Conservation (phyloP, 305 asterid genomes). For the Fraxinus sp. region DNA sequence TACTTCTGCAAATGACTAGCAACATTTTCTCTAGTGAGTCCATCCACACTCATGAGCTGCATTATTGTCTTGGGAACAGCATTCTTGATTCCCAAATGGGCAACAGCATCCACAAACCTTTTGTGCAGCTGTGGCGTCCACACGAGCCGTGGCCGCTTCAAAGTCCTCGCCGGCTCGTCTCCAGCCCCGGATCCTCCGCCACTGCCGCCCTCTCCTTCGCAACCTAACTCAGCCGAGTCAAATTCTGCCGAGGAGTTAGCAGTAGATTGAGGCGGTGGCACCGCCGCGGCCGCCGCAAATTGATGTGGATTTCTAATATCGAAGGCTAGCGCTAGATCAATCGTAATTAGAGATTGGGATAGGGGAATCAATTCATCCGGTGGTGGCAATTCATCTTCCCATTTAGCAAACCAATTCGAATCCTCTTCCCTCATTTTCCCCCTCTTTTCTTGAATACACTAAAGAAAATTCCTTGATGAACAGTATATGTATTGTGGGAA, state of each 20-base stretch:
- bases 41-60: slow-evolving; percentile 10
- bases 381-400: slow-evolving; percentile 66
- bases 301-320: slow-evolving; percentile 37
- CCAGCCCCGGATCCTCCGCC: slow-evolving; percentile 23
- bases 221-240: slow-evolving; percentile 27
- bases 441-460: background rate
- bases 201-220: slow-evolving; percentile 33
- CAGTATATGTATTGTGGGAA: background rate
- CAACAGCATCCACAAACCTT: slow-evolving; percentile 16
- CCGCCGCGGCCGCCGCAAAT: slow-evolving; percentile 23
- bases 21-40: no score
- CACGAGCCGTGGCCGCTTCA: slow-evolving; percentile 16
- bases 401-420: slow-evolving; percentile 59
- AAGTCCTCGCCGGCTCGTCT: slow-evolving; percentile 14
- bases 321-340: slow-evolving; percentile 60
- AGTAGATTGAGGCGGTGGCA: slow-evolving; percentile 32
- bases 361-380: slow-evolving; percentile 67
- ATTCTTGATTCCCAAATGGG: slow-evolving; percentile 18
- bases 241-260: slow-evolving; percentile 35
- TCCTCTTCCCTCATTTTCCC: slow-evolving; percentile 61
- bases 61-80: slow-evolving; percentile 21
- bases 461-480: background rate
- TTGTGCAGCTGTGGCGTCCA: slow-evolving; percentile 19
- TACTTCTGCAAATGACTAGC: no score
- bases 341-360: slow-evolving; percentile 62